Conservation (phyloP, 495 filamentous ascomycete species). For the Sporormia fimetaria region DNA sequence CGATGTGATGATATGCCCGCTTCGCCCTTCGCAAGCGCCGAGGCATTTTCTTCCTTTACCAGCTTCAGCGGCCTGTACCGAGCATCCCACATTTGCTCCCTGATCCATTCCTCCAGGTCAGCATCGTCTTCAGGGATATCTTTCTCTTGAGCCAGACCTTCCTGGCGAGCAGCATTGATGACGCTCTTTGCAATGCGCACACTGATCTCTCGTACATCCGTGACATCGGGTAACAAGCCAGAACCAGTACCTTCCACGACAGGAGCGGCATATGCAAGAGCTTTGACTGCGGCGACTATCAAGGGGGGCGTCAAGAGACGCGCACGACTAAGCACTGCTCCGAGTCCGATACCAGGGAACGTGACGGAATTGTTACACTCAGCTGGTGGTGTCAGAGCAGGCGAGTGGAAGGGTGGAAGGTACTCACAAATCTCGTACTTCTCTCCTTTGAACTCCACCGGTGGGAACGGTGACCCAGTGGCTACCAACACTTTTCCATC, state of each 20-base stretch:
- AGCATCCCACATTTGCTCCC: slow-evolving; percentile 85
- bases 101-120: slow-evolving; percentile 67
- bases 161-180: slow-evolving; percentile 58
- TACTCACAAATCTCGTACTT: slow-evolving; percentile 51
- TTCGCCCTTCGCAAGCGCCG: slow-evolving; percentile 48
- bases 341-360: slow-evolving; percentile 79
- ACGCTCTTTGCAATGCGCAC: slow-evolving; percentile 69
- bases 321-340: slow-evolving; percentile 56
- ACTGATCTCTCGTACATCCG: slow-evolving; percentile 61
- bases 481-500: slow-evolving; percentile 69
- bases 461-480: slow-evolving; percentile 73
- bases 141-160: slow-evolving; percentile 51
- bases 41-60: slow-evolving; percentile 41
- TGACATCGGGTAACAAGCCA: slow-evolving; percentile 65
- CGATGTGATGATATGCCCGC: slow-evolving; percentile 30
- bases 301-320: slow-evolving; percentile 59
- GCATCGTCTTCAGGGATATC: slow-evolving; percentile 45
- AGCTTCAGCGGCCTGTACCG: slow-evolving; percentile 53
- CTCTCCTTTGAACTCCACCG: slow-evolving; percentile 55
- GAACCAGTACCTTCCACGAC: slow-evolving; percentile 47
- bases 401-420: neutral
- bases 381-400: slow-evolving; percentile 33
- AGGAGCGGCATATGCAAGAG: slow-evolving; percentile 58
- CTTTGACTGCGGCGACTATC: slow-evolving; percentile 67
- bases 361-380: slow-evolving; percentile 89